phyloP scores from a whole-genome alignment of 371 early-diverging fungal species.

The Mitosporidium daphniae region DNA sequence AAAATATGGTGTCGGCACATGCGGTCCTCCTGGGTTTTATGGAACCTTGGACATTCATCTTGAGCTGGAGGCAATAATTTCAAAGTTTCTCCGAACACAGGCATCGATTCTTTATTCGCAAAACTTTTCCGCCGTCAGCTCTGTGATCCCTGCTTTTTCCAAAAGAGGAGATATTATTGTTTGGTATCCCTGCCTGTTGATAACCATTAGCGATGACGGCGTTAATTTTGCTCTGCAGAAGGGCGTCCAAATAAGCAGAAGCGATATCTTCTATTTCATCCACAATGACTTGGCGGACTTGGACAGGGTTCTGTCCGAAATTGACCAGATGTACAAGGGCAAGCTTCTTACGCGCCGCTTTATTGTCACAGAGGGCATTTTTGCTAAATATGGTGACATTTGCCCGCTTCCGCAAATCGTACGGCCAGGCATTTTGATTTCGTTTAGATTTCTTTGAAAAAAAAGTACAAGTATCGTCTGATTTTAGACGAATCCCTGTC shows the following conservation, averaged over 20 bases:
- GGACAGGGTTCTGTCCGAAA: conserved; percentile 36
- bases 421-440: background rate
- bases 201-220: conserved; percentile 25
- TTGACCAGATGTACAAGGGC: conserved; percentile 18
- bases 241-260: conserved; percentile 52
- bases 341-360: conserved; percentile 46
- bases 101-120: conserved; percentile 88
- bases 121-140: conserved; percentile 58
- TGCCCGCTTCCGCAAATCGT: conserved; percentile 32
- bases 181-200: conserved; percentile 7
- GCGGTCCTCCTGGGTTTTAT: conserved; percentile 95
- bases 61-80: conserved; percentile 58
- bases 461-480: conserved; percentile 74
- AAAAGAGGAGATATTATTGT: conserved; percentile 84
- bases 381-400: conserved; percentile 58
- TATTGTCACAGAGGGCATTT: conserved; percentile 84
- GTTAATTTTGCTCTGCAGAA: conserved; percentile 52
- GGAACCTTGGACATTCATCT: conserved; percentile 93
- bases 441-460: conserved; percentile 31
- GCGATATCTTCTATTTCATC: conserved; percentile 44
- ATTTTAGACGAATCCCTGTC: conserved; percentile 81
- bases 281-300: conserved; percentile 84
- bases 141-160: conserved; percentile 83
- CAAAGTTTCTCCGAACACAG: conserved; percentile 47
- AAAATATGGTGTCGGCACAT: conserved; percentile 92